These are phyloP conservation scores for Incumbomyces lentus DNA, from an alignment of 2,329 filamentous ascomycete species.

Conservation along the genomic window DNA sequence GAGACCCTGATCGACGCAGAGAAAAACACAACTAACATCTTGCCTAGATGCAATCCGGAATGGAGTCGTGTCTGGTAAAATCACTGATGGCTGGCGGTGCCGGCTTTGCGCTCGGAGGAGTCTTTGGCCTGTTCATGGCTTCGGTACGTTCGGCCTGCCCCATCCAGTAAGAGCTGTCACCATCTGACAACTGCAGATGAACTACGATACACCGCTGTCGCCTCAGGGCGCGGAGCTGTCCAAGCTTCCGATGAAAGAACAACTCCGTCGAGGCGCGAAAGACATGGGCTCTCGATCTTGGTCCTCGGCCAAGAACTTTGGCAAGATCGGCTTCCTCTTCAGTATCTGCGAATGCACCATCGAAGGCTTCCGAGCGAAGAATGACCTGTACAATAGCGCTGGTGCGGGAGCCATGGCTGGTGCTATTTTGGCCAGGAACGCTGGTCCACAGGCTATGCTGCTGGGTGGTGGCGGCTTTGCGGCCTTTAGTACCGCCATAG, in stretches of 20 bases:
- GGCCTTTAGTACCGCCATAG: slow-evolving; percentile 83
- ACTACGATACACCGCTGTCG: slow-evolving; percentile 86
- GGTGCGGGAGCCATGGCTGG: slow-evolving; percentile 85
- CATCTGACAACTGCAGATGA: slow-evolving; percentile 55
- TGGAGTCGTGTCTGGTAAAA: slow-evolving; percentile 90
- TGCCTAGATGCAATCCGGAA: slow-evolving; percentile 62
- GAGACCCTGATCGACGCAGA: background rate
- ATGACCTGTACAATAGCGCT: slow-evolving; percentile 81
- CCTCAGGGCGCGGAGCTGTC: slow-evolving; percentile 44
- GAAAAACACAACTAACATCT: slow-evolving; percentile 1
- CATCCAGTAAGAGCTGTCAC: background rate
- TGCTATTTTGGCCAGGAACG: slow-evolving; percentile 73
- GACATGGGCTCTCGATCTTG: slow-evolving; percentile 85
- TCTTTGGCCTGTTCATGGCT: slow-evolving; percentile 97
- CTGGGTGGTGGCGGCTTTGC: slow-evolving; percentile 89
- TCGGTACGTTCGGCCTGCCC: slow-evolving; percentile 46
- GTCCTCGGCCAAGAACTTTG: slow-evolving; percentile 87
- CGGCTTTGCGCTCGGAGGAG: slow-evolving; percentile 85
- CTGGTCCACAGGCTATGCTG: slow-evolving; percentile 77
- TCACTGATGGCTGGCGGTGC: slow-evolving; percentile 81
- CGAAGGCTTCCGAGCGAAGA: slow-evolving; percentile 81
- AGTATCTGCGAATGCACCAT: slow-evolving; percentile 91
- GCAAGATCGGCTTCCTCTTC: slow-evolving; percentile 83
- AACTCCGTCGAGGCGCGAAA: slow-evolving; percentile 75
- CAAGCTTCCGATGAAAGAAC: slow-evolving; percentile 68